Base-by-base conservation (phyloP, 2,329 filamentous ascomycete species). In the Knoxdaviesia proteae region DNA sequence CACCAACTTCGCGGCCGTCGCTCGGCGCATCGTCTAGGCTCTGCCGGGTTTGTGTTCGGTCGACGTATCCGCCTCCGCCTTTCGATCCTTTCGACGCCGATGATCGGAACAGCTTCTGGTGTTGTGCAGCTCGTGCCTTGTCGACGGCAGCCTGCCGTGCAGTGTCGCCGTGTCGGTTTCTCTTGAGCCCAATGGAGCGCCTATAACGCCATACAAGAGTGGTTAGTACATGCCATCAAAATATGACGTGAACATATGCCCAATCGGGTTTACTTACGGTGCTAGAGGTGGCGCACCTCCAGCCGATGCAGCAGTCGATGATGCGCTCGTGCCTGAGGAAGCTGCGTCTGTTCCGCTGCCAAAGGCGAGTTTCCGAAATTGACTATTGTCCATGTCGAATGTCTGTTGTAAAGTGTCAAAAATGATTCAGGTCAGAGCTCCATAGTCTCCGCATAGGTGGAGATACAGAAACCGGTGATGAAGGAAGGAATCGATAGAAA, bases 311-410 rank as follows among this genome's bases (percentile, higher is more conserved):
- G 20, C 20, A 20, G 20, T 20, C 20, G 20, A 20, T 20, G 20
- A 20, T 20, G 20, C 20, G 20, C 20, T 20, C 3, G 20, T 38
- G n/a, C 34, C 9, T 6, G 38, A 7, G 50, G 60, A 43, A 60
- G 53, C 42, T 32, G 58, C 47, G 46, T 64, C 65, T 44, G 58
- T 53, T 6, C 65, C 54, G 46, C 65, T 67, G 36, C 59, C 58
- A 39, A 77, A 65, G 29, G 94, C 60, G 6, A 96, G 70, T 49
- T 80, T 80, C 43, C 90, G 80, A 54, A 98, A 98, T 53, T 94
- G 84, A 38, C 86, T 75, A 67, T 96, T 96, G 58, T 96, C 93
- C 90, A 98, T 96, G 35, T 38, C 34, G 32, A 32, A 10, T 20
- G 20, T 20, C 20, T 20, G 20, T 20, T 20, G 20, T 20, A 20